Evolutionary conservation across 2,329 filamentous ascomycete genomes (phyloP), one percentile per base, ranked within the genome.

Genomic region (Hymenoscyphus linearis): DNA sequence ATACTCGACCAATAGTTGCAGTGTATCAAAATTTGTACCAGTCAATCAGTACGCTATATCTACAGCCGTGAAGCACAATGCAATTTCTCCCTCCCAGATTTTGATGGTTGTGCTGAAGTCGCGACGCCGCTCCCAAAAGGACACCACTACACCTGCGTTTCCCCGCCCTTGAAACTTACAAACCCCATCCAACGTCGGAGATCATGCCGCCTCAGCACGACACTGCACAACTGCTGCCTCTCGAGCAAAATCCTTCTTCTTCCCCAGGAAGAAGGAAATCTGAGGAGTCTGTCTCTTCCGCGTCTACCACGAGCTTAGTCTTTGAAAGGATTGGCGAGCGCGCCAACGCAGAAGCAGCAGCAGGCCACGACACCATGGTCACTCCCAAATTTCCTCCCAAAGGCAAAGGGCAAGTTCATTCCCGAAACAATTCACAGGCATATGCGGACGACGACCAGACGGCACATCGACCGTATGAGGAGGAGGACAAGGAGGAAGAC

Each of bases 251-350:
- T 44, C 55, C 58, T 47, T 40, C 3, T 13, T 16, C 18, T n/a
- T n/a, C n/a, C 40, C 5, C 14, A 27, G 18, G 34, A 25, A 35
- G 27, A 14, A 64, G 72, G 56, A 54, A 62, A 60, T 74, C 72
- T 2, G 64, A 68, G 54, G 72, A 73, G 27, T 91, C 90, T 3
- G 74, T 84, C 53, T 90, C 88, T n/a, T 88, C 88, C 47, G 86
- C 86, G n/a, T 95, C 90, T 36, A 93, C 90, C 12, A 92, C 88
- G 3, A 93, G 90, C 68, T 80, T 95, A 14, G 85, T 95, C 59
- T 90, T 95, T 72, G 90, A 95, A 67, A 85, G 88, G 65, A 82
- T 93, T 66, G 82, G 84, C 69, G 86, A 90, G 71, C 66, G 67
- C 26, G 66, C 61, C 25, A 63, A 60, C 27, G 66, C 65, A 27